Evolutionary conservation across 495 filamentous ascomycete species (phyloP).

Genomic region (Trichoderma gamsii): DNA sequence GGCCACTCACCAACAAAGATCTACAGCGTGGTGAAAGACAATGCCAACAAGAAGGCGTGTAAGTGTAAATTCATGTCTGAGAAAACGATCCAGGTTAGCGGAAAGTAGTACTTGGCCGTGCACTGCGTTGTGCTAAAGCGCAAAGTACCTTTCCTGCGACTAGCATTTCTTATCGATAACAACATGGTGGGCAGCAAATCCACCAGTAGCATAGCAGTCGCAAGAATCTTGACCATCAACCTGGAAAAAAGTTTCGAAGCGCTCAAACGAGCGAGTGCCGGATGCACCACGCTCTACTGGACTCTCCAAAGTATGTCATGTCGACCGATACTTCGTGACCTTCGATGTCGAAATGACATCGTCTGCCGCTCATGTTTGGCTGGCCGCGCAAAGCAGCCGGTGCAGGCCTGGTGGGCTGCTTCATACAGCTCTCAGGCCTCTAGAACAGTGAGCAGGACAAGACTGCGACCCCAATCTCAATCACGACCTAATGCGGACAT

Average conservation of each 20-base stretch:
- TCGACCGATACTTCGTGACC: conserved; percentile 3
- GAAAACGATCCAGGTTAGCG: too few relatives aligned
- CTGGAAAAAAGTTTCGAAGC: background rate
- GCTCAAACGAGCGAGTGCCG: conserved; percentile 8
- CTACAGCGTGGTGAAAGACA: too few relatives aligned
- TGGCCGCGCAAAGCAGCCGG: conserved; percentile 2
- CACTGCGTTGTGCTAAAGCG: too few relatives aligned
- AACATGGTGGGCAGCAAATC: background rate
- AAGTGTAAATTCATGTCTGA: too few relatives aligned
- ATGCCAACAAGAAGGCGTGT: too few relatives aligned
- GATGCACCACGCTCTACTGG: background rate
- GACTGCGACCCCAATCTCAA: background rate
- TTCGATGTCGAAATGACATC: conserved; percentile 11
- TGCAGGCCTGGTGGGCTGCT: background rate
- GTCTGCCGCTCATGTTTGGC: conserved; percentile 12
- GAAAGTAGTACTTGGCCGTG: too few relatives aligned
- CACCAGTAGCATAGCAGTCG: background rate
- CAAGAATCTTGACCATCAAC: background rate
- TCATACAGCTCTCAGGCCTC: conserved; percentile 2
- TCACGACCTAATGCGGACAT: background rate
- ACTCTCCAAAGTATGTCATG: conserved; percentile 2
- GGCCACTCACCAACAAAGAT: too few relatives aligned
- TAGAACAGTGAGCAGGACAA: background rate
- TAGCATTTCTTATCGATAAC: conserved; percentile 6
- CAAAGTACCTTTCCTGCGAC: background rate